Evolutionary conservation across 169 alveolate genomes (phyloP), one percentile per base, ranked within the genome.

Genomic region (Plasmodium gaboni): DNA sequence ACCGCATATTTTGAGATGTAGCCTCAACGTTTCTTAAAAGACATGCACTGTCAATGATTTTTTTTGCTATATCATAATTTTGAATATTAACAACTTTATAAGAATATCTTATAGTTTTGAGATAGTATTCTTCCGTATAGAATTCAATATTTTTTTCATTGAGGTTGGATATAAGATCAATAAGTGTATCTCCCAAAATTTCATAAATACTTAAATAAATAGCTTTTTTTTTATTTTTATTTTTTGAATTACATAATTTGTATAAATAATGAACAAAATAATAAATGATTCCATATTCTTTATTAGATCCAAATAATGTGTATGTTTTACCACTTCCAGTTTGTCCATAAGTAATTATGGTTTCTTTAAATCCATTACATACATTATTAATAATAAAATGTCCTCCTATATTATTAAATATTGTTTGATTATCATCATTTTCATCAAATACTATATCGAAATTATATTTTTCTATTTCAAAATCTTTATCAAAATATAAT

Each of bases 271-370:
- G 57, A 28, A 78, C 38, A 64, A 78, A 78, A 46, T 78, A 48
- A 22, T 78, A 69, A 3, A 78, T 15, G 5, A 78, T 65, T 7
- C 89, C 89, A 51, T 65, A 28, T 65, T 78, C 80, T 65, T 65
- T 55, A 64, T 78, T 51, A 15, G 89, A 78, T 0, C 89, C 89
- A 50, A 78, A 78, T 1, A 78, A 59, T 2, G 89, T 78, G 12
- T 78, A 78, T 0, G 89, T 78, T 78, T 78, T 78, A 1, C 89
- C 89, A 65, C 89, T 78, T 1, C 89, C 89, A 3, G 89, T 78
- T 32, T 78, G 89, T 0, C 89, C 89, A 65, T 78, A 78, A 3
- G 89, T 64, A 24, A 78, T 78, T 38, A 78, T 51, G 1, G 89
- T 78, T 26, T 78, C 89, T 51, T 65, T 78, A 65, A 48, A 78